Evolutionary conservation across 306 rosid genomes (phyloP).

Genomic region (Cicer yamashitae): DNA sequence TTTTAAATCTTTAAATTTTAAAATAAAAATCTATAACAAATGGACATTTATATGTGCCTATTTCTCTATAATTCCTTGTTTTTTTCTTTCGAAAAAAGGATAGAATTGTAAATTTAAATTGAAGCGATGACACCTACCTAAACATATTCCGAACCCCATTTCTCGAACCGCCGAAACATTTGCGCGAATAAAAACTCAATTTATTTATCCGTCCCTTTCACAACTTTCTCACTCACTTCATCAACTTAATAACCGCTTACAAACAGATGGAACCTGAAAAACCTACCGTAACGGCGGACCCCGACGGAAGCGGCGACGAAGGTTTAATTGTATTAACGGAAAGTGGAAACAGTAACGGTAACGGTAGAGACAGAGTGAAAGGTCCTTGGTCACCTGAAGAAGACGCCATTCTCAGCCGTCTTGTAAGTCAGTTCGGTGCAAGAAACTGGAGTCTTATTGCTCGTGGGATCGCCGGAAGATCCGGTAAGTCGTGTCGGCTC

Average conservation of each 20-base stretch:
- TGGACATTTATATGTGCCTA: too few species aligned
- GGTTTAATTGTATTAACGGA: conserved; percentile 46
- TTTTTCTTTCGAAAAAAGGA: not conserved
- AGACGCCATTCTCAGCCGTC: conserved; percentile 76
- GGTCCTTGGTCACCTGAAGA: conserved; percentile 98
- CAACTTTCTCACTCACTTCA: not conserved
- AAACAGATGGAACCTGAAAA: conserved; percentile 54
- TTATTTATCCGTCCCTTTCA: conserved; percentile 13
- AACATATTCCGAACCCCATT: not conserved
- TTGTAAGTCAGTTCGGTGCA: conserved; percentile 89
- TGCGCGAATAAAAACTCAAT: conserved; percentile 42
- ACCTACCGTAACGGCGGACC: conserved; percentile 28
- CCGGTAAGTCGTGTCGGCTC: conserved; percentile 96
- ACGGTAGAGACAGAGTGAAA: conserved; percentile 68
- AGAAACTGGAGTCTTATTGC: conserved; percentile 95
- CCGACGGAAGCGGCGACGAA: conserved; percentile 68
- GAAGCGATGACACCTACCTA: not conserved
- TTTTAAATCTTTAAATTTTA: too few species aligned
- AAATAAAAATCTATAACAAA: too few species aligned
- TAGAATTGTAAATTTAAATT: not conserved
- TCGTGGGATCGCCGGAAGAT: conserved; percentile 85
- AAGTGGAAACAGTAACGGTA: conserved; percentile 33
- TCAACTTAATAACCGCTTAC: not conserved
- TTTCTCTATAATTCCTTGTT: too few species aligned
- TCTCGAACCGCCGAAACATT: conserved; percentile 42